Evolutionary conservation across 2,329 filamentous ascomycete species (phyloP), one percentile per base, ranked within the genome.

Genomic region (Neonectria sp.): DNA sequence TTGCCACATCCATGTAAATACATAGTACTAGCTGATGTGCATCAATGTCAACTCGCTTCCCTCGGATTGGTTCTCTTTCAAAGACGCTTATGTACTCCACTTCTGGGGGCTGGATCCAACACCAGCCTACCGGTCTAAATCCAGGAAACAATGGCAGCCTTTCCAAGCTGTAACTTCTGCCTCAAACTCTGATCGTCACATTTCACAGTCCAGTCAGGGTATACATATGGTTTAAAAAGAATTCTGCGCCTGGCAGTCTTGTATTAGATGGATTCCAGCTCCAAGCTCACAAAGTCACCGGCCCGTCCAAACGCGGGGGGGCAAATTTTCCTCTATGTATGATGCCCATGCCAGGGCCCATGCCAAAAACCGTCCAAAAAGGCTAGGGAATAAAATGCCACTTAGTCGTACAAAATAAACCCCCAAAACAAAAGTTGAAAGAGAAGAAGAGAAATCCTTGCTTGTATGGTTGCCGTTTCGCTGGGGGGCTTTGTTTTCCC

Each of bases 161-260:
- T 35, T 24, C 27, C 46, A 27, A 51, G 21, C 33, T n/a, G 15
- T 48, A 15, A 15, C 25, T 13, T 12, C 15, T 13, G 49, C 35
- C 46, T 51, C 25, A 24, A 53, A 25, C n/a, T 27, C 15, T 9
- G 8, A 24, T 27, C 31, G n/a, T 37, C 51, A 58, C 48, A 40
- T 9, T 13, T 27, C 17, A 33, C n/a, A 17, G 24, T n/a, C 29
- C 21, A 51, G n/a, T 58, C 6, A 8, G 21, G 43, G 24, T 9
- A 11, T 17, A 1, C 67, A 57, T 53, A 56, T 60, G 62, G 27
- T 63, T 55, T 63, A 49, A 55, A 65, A 66, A 66, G 52, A 67
- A n/a, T 48, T 72, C 74, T 76, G 74, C 74, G 60, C 74, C 74
- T 68, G 74, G 74, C 74, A 76, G 74, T 66, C 57, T 55, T 67